Percentiles rank a stretch among this genome's conserved stretches.
phyloP scores from a whole-genome alignment of 164 flowering plant species.

The Akebia trifoliata region DNA sequence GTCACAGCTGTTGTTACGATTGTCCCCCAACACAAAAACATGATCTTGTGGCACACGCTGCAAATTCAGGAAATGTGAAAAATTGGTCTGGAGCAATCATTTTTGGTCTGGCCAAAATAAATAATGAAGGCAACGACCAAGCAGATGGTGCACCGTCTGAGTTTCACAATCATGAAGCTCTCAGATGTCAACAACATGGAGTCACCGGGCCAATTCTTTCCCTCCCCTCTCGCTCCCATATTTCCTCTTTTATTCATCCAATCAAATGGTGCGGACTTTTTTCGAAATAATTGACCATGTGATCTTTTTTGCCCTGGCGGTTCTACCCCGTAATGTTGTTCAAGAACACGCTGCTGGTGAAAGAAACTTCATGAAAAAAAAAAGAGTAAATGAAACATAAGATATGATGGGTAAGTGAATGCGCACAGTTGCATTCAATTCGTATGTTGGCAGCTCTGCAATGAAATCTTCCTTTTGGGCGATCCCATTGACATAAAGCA shows the following conservation, averaged over 20 bases:
- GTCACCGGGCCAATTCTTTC: constrained; percentile 17
- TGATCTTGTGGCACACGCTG: constrained; percentile 46
- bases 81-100: background rate
- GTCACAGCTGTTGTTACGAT: constrained; percentile 52
- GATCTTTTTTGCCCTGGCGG: constrained; percentile 20
- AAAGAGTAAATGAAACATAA: background rate
- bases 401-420: constrained; percentile 2
- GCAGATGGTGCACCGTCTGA: constrained; percentile 29
- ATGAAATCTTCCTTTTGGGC: constrained; percentile 38
- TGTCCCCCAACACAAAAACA: constrained; percentile 61
- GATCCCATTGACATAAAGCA: constrained; percentile 38
- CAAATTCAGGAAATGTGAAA: constrained; percentile 16
- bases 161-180: constrained; percentile 27
- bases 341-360: constrained; percentile 28
- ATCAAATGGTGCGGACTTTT: background rate
- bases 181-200: constrained; percentile 44
- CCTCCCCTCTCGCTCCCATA: background rate
- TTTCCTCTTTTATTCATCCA: constrained; percentile 2
- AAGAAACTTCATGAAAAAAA: constrained; percentile 2
- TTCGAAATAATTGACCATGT: too few species aligned
- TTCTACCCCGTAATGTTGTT: constrained; percentile 34
- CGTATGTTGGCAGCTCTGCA: constrained; percentile 29
- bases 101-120: background rate
- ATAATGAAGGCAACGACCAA: constrained; percentile 11
- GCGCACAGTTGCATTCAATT: constrained; percentile 27